Evolutionary conservation across 2,329 filamentous ascomycete species (phyloP).

Genomic region (Talaromyces sp.): DNA sequence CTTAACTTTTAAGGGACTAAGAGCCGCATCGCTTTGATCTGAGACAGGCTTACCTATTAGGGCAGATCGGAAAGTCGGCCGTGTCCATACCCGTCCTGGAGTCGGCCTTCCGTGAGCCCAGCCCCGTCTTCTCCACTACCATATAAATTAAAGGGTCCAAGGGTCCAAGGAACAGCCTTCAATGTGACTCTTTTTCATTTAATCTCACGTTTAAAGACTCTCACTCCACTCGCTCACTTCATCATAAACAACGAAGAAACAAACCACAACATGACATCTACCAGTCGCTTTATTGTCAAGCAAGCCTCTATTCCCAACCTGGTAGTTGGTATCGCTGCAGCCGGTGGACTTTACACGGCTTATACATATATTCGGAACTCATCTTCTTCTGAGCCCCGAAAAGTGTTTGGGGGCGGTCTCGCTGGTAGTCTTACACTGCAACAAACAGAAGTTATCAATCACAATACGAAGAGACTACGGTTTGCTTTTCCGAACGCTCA

Average conservation of each 20-base stretch:
- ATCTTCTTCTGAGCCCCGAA: not conserved
- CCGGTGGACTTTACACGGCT: slow-evolving; percentile 6
- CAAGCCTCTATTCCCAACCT: slow-evolving; percentile 1
- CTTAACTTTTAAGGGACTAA: no score
- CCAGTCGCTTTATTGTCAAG: not conserved
- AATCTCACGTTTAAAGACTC: no score
- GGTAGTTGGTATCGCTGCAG: slow-evolving; percentile 4
- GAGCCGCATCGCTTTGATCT: no score
- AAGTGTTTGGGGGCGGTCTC: not conserved
- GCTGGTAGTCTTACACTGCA: slow-evolving; percentile 6
- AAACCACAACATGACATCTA: not conserved
- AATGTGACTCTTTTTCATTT: no score
- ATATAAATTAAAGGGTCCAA: no score
- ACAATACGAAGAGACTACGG: slow-evolving; percentile 13
- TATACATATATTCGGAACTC: slow-evolving; percentile 9
- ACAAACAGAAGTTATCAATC: slow-evolving; percentile 9
- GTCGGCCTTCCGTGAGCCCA: no score
- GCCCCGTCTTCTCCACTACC: no score
- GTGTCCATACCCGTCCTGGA: no score
- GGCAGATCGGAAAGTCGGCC: no score
- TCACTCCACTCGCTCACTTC: no score
- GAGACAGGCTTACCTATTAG: no score
- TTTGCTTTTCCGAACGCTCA: slow-evolving; percentile 11
- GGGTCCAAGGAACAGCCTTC: no score
- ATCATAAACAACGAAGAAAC: not conserved